Percentiles rank a stretch among this genome's conserved stretches.
Evolutionary conservation across 2,329 filamentous ascomycete species (phyloP).

Genomic region (Simplicillium sp.): DNA sequence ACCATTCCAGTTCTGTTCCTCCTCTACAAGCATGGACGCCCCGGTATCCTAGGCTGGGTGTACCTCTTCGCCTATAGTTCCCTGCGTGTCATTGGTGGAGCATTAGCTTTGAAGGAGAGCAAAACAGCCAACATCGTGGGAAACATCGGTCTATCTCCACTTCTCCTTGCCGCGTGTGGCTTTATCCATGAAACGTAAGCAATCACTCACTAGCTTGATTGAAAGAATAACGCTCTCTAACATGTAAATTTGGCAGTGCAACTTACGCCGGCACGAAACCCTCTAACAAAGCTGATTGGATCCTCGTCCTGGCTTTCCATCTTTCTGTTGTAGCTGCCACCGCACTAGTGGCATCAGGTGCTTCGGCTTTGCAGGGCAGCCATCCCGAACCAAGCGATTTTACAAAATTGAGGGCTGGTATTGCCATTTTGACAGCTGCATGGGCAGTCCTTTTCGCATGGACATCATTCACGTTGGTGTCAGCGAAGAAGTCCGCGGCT

Average conservation of each 20-base stretch:
- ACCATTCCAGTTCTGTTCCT: slow-evolving; percentile 19
- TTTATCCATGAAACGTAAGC: slow-evolving; percentile 26
- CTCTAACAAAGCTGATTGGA: slow-evolving; percentile 4
- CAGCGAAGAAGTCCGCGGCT: neutral
- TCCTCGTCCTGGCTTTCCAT: slow-evolving; percentile 1
- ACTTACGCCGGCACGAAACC: neutral
- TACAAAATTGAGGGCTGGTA: slow-evolving; percentile 4
- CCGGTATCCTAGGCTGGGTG: slow-evolving; percentile 26
- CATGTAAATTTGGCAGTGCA: neutral
- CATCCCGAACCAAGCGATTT: neutral
- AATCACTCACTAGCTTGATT: neutral
- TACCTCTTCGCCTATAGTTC: slow-evolving; percentile 26
- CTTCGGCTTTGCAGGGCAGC: slow-evolving; percentile 2
- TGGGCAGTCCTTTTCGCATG: slow-evolving; percentile 2
- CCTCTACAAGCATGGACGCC: slow-evolving; percentile 20
- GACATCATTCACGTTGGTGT: neutral
- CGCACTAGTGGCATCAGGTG: slow-evolving; percentile 2
- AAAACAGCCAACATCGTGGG: slow-evolving; percentile 21
- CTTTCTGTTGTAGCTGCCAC: slow-evolving; percentile 4
- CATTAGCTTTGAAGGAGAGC: slow-evolving; percentile 16
- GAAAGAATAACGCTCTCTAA: neutral
- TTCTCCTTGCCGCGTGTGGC: slow-evolving; percentile 19
- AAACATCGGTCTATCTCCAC: slow-evolving; percentile 27
- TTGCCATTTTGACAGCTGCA: neutral
- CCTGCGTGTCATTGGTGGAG: slow-evolving; percentile 23